Conservation (phyloP, 1,284 basidiomycete species). For the Megacollybia platyphylla region DNA sequence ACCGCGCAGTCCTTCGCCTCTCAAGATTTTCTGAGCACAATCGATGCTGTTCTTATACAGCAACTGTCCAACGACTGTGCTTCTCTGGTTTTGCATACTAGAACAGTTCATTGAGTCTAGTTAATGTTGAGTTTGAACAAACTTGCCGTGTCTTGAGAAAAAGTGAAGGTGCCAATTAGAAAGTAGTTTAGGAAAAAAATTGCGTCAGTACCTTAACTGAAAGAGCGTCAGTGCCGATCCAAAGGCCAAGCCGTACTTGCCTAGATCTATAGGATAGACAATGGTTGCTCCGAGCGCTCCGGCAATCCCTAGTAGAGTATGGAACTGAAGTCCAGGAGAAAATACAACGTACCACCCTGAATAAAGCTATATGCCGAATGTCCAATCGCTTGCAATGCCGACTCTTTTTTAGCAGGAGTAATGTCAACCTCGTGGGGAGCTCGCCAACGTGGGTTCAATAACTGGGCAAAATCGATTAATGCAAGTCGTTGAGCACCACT, state of each 20-base stretch:
- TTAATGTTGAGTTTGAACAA: conserved; percentile 3
- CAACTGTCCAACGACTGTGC: conserved; percentile 87
- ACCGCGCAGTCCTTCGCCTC: conserved; percentile 88
- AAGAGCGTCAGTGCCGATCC: conserved; percentile 8
- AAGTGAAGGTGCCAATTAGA: conserved; percentile 2
- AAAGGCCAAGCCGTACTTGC: conserved; percentile 30
- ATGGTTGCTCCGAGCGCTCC: conserved; percentile 89
- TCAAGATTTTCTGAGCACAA: conserved; percentile 88
- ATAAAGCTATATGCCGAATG: conserved; percentile 79
- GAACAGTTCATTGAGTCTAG: conserved; percentile 1
- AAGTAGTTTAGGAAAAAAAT: conserved; percentile 4
- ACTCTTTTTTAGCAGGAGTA: conserved; percentile 16
- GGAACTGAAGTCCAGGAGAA: neutral
- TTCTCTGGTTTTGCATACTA: conserved; percentile 96
- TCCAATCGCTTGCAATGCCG: conserved; percentile 37
- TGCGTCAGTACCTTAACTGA: conserved; percentile 52
- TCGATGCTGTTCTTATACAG: conserved; percentile 92
- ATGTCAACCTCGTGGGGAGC: conserved; percentile 43
- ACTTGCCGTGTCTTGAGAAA: conserved; percentile 49
- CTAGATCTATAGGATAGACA: conserved; percentile 90
- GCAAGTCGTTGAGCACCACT: conserved; percentile 56
- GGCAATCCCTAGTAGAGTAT: conserved; percentile 48
- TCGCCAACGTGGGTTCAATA: conserved; percentile 80
- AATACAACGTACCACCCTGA: conserved; percentile 60
- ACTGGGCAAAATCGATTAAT: conserved; percentile 78